Base-by-base conservation (phyloP, 2,329 filamentous ascomycete genomes). In the Dichotomopilus funicola region DNA sequence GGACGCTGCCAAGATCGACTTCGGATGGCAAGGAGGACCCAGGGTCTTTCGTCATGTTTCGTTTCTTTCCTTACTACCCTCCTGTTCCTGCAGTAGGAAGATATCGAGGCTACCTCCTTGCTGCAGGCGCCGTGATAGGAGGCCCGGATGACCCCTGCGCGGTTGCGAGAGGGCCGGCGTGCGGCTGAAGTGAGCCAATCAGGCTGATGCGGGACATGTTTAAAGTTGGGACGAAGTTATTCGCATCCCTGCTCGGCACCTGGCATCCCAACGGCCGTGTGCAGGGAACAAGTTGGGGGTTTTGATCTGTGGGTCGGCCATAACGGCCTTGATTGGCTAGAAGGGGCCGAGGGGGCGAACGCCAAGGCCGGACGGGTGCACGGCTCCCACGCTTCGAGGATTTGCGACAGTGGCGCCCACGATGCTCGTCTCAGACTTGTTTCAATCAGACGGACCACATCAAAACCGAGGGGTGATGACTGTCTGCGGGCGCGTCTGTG, bases 401-500 rank as follows among this genome's bases (percentile, higher is more conserved):
- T 61, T 58, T 65, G 63, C 56, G 61, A 65, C 64, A 61, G 53
- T 65, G 60, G 63, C 60, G 59, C 56, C 56, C 58, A 51, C 58
- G 44, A 53, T 62, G 57, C 59, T 53, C 56, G 64, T 66, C 64
- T 65, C 64, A 66, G 58, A 9, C 54, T 48, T 51, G 64, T 66
- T 66, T 66, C 64, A 65, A 64, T 63, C 42, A 34, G 47, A 59
- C 63, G 62, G 64, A 64, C 61, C 57, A 55, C 61, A 48, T 51
- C 54, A 41, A 27, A 43, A 49, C 62, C 62, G 59, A 51, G 34
- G 33, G 31, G 31, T 56, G 53, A 53, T 45, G 36, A 50, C n/a
- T 36, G 42, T 56, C 41, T 49, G 40, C 31, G 49, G 46, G 9
- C 37, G n/a, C 51, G 40, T 43, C 53, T 59, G 57, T 51, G 59